Conservation (phyloP, 1,139 yeast genomes). For the Yamadazyma epiphylla region DNA sequence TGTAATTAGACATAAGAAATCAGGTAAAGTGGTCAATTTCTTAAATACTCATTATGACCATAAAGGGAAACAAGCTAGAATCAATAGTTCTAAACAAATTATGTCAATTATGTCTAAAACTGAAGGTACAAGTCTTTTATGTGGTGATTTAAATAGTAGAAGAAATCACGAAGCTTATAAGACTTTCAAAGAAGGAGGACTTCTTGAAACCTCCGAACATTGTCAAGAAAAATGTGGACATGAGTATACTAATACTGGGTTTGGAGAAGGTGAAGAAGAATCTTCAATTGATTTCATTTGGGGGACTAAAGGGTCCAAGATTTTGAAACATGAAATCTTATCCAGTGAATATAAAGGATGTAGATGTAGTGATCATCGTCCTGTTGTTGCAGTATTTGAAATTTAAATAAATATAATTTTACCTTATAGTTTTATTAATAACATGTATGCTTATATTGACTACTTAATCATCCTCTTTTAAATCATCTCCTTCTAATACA, state of each 20-base stretch:
- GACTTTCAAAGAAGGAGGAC: constrained; percentile 21
- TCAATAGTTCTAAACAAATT: constrained; percentile 25
- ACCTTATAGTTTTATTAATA: too few species aligned
- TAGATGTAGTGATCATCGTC: constrained; percentile 44
- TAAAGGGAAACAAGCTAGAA: constrained; percentile 35
- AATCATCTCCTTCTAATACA: constrained; percentile 52
- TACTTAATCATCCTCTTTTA: constrained; percentile 38
- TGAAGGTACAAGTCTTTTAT: constrained; percentile 31
- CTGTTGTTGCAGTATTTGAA: constrained; percentile 29
- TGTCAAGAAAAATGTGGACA: constrained; percentile 19
- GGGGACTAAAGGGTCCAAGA: constrained; percentile 17
- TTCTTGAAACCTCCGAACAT: constrained; percentile 17
- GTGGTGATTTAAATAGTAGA: constrained; percentile 15
- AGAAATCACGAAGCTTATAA: constrained; percentile 14
- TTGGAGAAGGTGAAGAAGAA: constrained; percentile 20
- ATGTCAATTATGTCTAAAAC: constrained; percentile 24
- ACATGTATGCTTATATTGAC: not conserved
- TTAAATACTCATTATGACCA: constrained; percentile 47
- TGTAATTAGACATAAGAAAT: constrained; percentile 20
- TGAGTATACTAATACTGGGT: constrained; percentile 38
- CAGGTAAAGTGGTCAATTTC: constrained; percentile 25
- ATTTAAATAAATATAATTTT: too few species aligned
- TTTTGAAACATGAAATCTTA: constrained; percentile 34
- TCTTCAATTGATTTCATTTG: constrained; percentile 29
- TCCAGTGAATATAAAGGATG: constrained; percentile 21